Evolutionary conservation across 1,284 basidiomycete species (phyloP).

Genomic region (Ceratobasidium papillatum): DNA sequence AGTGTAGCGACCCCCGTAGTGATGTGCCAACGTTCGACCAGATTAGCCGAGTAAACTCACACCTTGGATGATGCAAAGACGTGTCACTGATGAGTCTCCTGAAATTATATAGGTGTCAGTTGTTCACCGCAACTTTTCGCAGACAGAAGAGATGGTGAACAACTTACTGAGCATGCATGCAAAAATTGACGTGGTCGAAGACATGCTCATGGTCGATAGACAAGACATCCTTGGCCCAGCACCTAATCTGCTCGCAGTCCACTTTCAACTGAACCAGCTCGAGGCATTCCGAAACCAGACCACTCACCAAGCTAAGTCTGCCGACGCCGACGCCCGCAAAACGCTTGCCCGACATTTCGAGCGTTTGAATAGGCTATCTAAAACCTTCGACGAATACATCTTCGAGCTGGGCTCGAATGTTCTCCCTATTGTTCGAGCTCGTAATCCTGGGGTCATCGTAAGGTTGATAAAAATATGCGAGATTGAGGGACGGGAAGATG

Average conservation of each 20-base stretch:
- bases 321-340: conserved; percentile 71
- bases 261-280: conserved; percentile 88
- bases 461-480: conserved; percentile 94
- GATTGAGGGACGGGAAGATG: conserved; percentile 91
- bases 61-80: neutral
- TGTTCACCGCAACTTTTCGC: conserved; percentile 94
- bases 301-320: conserved; percentile 89
- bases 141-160: conserved; percentile 94
- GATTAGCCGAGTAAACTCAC: conserved; percentile 80
- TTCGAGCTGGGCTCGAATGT: conserved; percentile 80
- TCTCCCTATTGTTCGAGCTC: conserved; percentile 81
- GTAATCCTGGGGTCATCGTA: conserved; percentile 85
- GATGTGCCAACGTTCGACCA: conserved; percentile 87
- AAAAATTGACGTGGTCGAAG: conserved; percentile 81
- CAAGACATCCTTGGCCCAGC: conserved; percentile 81
- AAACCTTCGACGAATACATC: conserved; percentile 89
- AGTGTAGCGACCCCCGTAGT: conserved; percentile 76
- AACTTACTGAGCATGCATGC: conserved; percentile 90
- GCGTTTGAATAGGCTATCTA: conserved; percentile 82
- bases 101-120: conserved; percentile 76
- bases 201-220: conserved; percentile 79
- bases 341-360: conserved; percentile 86
- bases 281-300: conserved; percentile 94
- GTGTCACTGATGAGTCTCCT: conserved; percentile 2
- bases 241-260: conserved; percentile 87